Percentiles rank a stretch among this genome's conserved stretches.
Evolutionary conservation across 805 yeast species (phyloP).

Genomic region (Peterozyma xylosa): DNA sequence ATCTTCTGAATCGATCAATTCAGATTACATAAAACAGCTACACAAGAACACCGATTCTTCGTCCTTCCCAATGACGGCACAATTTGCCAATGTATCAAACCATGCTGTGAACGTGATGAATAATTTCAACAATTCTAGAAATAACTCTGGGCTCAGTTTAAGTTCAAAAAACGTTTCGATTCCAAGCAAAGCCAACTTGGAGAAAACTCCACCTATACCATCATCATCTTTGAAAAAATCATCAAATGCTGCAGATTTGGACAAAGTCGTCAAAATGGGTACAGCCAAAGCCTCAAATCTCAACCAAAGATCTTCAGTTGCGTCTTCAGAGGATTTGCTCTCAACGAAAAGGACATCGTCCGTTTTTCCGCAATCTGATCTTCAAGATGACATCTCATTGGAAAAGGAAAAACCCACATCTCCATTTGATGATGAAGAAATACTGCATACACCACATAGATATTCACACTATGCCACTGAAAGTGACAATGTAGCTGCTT

Average conservation of each 20-base stretch:
- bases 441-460: constrained; percentile 13
- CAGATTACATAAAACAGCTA: constrained; percentile 19
- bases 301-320: no score
- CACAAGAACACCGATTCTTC: constrained; percentile 21
- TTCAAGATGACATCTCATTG: neutral
- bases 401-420: neutral
- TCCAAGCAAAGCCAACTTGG: no score
- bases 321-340: no score
- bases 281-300: no score
- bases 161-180: neutral
- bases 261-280: no score
- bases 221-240: neutral
- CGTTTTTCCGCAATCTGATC: no score
- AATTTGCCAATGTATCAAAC: constrained; percentile 17
- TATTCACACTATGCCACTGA: constrained; percentile 4
- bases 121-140: constrained; percentile 12
- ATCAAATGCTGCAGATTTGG: neutral
- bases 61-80: constrained; percentile 21
- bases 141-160: constrained; percentile 14
- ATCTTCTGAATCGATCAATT: neutral
- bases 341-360: no score
- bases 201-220: neutral
- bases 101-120: constrained; percentile 19
- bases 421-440: neutral
- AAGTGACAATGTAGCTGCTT: no score